Evolutionary conservation across 306 rosid species (phyloP), one percentile per base, ranked within the genome.

Genomic region (Quercus robur): DNA sequence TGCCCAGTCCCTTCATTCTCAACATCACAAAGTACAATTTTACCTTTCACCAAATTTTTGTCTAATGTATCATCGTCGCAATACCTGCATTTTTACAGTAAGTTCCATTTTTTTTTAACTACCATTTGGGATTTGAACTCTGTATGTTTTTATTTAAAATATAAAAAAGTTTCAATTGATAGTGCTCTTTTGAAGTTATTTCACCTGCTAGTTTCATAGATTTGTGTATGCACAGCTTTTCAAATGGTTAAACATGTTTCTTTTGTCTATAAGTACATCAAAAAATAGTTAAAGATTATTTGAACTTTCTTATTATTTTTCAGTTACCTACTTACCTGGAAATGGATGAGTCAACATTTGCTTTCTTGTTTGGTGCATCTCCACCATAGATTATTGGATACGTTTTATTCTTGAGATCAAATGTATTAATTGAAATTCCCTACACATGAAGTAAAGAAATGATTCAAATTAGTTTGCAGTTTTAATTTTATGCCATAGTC

Each of bases 291-390:
- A 49, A 49, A 49, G 54, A 10, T 49, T 49, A 49, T 2, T 49
- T 49, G 4, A 2, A 10, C 15, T 49, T 10, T 49, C 15, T 49
- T 49, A 13, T 49, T 49, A 10, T 25, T 6, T 7, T 26, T 31
- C 56, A 52, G 7, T 64, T 84, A 91, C 97, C 87, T 86, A 52
- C 5, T 64, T 84, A 91, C 97, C 87, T 86, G 25, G 93, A 41
- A 41, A 41, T 41, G 46, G 0, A 77, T 3, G 73, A 12, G 49
- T 61, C 17, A 26, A 0, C 72, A 9, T 83, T 83, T 3, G 19
- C 73, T 4, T 33, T 28, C 7, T 5, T 58, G 44, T 89, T 89
- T 3, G 89, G 87, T 73, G 82, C 81, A 74, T 91, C 84, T 62
- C 89, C 85, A 5, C 74, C 88, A 12, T 59, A 82, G 58, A 91